Evolutionary conservation across 106 monocot genomes (phyloP), one percentile per base, ranked within the genome.

Genomic region (Allium fistulosum): DNA sequence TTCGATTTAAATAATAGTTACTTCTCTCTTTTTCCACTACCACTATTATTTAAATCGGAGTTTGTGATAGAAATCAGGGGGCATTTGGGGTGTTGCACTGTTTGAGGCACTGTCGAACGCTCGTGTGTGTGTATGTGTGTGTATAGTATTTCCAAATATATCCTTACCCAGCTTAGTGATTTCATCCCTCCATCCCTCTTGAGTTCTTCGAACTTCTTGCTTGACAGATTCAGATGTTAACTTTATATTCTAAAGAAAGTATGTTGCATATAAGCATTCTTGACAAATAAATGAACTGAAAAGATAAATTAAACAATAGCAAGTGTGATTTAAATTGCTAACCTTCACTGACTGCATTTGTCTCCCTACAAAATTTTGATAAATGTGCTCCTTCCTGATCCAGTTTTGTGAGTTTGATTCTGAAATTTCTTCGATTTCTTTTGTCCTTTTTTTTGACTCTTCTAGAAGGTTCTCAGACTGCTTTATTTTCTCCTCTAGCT

Each of bases 291-390:
- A 62, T 11, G 46, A 58, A 22, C 53, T 53, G 4, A 55, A 67
- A 13, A 53, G 49, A 14, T n/a, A 26, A 65, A 11, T 15, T 57
- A 59, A 70, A 69, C 9, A 83, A 56, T 6, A 66, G 11, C 68
- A 49, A 57, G 61, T 11, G 62, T 28, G 57, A 48, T n/a, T 57
- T 57, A 68, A 6, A 56, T 59, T 65, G 0, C 61, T 74, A 78
- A 99, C 97, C 97, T 81, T 73, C 49, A 90, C 58, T 26, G 85
- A 78, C 13, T 85, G 77, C 49, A 80, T 65, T 67, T 90, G 89
- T 72, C 62, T 72, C 58, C 74, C 49, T 53, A 93, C 59, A 59
- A 87, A 90, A 63, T 79, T 87, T 57, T 79, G 75, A 52, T 80
- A 79, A 14, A 76, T 62, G 45, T 77, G 53, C 48, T 92, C 87